Conservation (phyloP, 2,329 filamentous ascomycete genomes). For the Cercospora sp. region DNA sequence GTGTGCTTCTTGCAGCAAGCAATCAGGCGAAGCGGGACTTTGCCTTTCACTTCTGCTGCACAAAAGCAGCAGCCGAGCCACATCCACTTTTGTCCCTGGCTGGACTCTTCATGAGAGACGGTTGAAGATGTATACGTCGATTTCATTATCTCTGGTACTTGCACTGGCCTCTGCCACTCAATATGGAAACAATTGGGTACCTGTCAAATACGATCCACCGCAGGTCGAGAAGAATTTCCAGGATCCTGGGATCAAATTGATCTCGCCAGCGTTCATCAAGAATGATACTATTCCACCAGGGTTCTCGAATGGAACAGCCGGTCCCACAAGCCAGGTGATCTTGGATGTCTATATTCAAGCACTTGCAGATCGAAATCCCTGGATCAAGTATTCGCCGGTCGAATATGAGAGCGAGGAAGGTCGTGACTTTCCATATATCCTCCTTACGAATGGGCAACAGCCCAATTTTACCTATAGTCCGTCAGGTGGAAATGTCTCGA, state of each 20-base stretch:
- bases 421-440: conserved; percentile 37
- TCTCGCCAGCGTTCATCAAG: conserved; percentile 37
- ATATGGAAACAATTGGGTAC: conserved; percentile 39
- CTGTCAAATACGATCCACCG: conserved; percentile 33
- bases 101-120: neutral
- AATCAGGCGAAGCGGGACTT: neutral
- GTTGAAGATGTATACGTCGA: neutral
- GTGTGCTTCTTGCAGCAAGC: neutral
- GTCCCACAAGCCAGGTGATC: conserved; percentile 35
- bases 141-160: neutral
- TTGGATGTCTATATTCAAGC: conserved; percentile 33
- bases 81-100: neutral
- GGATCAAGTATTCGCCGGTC: conserved; percentile 35
- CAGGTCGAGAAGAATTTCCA: conserved; percentile 41
- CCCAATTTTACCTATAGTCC: conserved; percentile 6
- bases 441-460: conserved; percentile 23
- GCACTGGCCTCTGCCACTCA: conserved; percentile 9
- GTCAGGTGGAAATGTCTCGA: conserved; percentile 13
- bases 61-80: conserved; percentile 2
- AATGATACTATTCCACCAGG: conserved; percentile 35
- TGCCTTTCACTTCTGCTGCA: neutral
- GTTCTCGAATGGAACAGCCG: conserved; percentile 37
- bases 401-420: conserved; percentile 40
- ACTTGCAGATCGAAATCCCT: conserved; percentile 38
- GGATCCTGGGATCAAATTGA: conserved; percentile 35